Base-by-base conservation (phyloP, 345 rosid species). In the Syzygium grande region DNA sequence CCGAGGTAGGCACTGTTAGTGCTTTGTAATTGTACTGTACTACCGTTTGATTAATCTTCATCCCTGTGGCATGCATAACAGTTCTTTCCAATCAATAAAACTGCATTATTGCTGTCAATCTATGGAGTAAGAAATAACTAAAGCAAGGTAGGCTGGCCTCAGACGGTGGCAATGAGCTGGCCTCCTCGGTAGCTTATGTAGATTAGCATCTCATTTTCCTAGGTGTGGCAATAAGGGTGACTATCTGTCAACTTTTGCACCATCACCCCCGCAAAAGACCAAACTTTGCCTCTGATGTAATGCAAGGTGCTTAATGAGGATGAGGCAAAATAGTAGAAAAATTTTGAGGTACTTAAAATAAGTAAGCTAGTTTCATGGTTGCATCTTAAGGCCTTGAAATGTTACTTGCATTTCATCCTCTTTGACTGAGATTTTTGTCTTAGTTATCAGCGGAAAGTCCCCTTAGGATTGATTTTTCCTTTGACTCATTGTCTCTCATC, bases 1-100 rank as follows among this genome's bases (percentile, higher is more conserved):
- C 99, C 99, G 53, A 96, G 99, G 99, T 95, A 52, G 84, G 84
- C 53, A 87, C 49, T 87, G 55, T 51, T 65, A 29, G 84, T 78
- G 65, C 63, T 77, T 65, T 30, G 27, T 86, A n/a, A 17, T 73
- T 68, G 59, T 41, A 61, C 27, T 52, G 9, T 21, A 22, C 83
- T 73, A 19, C 49, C 25, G 49, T 73, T 73, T 73, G 49, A 73
- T 73, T 73, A 38, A 73, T 38, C 83, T 73, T 34, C 83, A 73
- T 21, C 49, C 43, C 38, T 38, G 83, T 38, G 25, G 49, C 83
- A 73, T 38, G 25, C 83, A 38, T 73, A 73, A 19, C 49, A 19
- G 27, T 73, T 73, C 27, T 73, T 73, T 73, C n/a, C n/a, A 21
- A 55, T 55, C 59, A 55, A 23, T 58, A 10, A 23, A 9, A 58